Conservation (phyloP, 2,329 filamentous ascomycete genomes). For the Juglanconis sp. region DNA sequence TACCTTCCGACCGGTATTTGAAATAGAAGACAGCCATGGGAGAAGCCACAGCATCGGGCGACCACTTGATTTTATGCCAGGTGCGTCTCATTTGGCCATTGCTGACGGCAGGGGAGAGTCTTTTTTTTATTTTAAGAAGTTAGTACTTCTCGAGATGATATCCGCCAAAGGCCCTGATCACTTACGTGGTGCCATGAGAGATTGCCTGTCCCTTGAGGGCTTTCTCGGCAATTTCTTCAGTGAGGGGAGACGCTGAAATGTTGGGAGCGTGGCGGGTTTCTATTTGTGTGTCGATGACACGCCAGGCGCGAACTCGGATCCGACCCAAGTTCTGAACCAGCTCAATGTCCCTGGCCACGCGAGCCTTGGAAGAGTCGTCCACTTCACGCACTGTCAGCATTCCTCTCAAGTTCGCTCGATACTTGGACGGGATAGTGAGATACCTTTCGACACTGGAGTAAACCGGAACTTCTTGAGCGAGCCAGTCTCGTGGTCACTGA, state of each 20-base stretch:
- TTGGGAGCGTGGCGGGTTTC: too few species aligned
- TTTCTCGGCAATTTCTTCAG: constrained; percentile 27
- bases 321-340: not conserved
- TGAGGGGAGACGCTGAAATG: not conserved
- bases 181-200: constrained; percentile 32
- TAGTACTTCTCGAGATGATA: too few species aligned
- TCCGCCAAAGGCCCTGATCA: not conserved
- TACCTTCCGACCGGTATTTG: constrained; percentile 30
- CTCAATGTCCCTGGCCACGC: not conserved
- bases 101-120: too few species aligned
- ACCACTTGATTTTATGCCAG: too few species aligned
- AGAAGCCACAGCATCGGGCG: not conserved
- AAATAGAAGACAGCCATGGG: constrained; percentile 29
- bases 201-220: constrained; percentile 32
- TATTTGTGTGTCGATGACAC: not conserved
- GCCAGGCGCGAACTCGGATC: not conserved
- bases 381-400: not conserved
- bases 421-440: not conserved
- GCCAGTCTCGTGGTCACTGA: too few species aligned
- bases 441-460: too few species aligned
- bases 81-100: too few species aligned
- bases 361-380: constrained; percentile 7
- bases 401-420: not conserved
- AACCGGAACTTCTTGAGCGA: too few species aligned
- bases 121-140: too few species aligned